These are phyloP conservation scores for Capronia epimyces DNA, from an alignment of 2,329 filamentous ascomycete species.

Conservation along the genomic window DNA sequence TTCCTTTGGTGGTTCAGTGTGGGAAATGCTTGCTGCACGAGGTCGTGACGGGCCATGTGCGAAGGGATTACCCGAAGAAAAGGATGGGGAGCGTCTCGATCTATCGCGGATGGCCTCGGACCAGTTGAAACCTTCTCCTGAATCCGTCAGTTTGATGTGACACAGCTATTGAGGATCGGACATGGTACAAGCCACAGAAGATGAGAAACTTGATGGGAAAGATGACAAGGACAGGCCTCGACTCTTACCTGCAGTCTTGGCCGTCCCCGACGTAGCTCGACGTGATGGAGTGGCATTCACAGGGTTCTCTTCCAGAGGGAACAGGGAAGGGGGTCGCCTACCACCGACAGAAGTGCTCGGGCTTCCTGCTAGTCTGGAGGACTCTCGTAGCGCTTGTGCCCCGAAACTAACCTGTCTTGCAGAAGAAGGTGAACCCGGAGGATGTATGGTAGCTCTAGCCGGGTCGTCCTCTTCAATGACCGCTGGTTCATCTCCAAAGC, in stretches of 20 bases:
- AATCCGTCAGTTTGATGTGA: slow-evolving; percentile 10
- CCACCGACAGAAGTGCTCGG: slow-evolving; percentile 60
- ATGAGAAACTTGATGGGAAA: not conserved
- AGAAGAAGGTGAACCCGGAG: slow-evolving; percentile 66
- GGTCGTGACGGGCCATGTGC: slow-evolving; percentile 14
- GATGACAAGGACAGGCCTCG: slow-evolving; percentile 48
- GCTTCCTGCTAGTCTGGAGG: slow-evolving; percentile 57
- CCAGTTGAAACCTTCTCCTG: slow-evolving; percentile 96
- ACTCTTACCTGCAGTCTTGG: slow-evolving; percentile 45
- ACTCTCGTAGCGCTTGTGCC: slow-evolving; percentile 65
- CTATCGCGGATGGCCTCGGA: slow-evolving; percentile 89
- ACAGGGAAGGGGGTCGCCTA: slow-evolving; percentile 51
- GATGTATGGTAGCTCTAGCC: slow-evolving; percentile 57
- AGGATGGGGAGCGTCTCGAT: slow-evolving; percentile 67
- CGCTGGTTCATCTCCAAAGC: slow-evolving; percentile 36
- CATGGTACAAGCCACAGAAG: not conserved
- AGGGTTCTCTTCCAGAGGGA: slow-evolving; percentile 27
- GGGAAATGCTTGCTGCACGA: slow-evolving; percentile 43
- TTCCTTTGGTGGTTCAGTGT: slow-evolving; percentile 48
- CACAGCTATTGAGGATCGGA: not conserved
- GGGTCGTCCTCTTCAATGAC: slow-evolving; percentile 66
- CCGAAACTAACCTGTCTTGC: slow-evolving; percentile 85
- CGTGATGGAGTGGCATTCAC: slow-evolving; percentile 24
- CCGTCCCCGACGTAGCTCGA: slow-evolving; percentile 26
- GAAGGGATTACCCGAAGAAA: slow-evolving; percentile 36